A percentile compares a stretch with the other conserved stretches of the same genome.
Conservation (phyloP, 768 basidiomycete species). For the Collybiopsis confluens region DNA sequence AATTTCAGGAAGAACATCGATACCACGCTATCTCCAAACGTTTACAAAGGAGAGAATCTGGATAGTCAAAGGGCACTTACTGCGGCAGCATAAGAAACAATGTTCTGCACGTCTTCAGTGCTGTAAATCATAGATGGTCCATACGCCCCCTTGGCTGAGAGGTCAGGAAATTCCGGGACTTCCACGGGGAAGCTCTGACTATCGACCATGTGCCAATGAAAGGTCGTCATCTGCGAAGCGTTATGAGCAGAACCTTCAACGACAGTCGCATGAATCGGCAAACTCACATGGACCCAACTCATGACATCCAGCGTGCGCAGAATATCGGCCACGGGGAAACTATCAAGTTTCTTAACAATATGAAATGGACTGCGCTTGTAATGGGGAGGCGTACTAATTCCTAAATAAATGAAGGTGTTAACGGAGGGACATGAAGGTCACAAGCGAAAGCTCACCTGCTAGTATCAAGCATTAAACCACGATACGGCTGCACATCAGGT, state of each 20-base stretch:
- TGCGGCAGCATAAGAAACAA: conserved; percentile 65
- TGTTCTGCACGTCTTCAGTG: conserved; percentile 47
- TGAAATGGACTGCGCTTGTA: no score
- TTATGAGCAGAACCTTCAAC: no score
- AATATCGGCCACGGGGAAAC: conserved; percentile 62
- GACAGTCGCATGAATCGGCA: no score
- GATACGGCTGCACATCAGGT: conserved; percentile 73
- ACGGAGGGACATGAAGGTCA: no score
- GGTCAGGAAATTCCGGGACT: conserved; percentile 54
- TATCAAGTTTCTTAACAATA: conserved; percentile 19
- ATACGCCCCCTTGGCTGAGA: conserved; percentile 68
- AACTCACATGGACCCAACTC: conserved; percentile 64
- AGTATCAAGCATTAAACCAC: conserved; percentile 81
- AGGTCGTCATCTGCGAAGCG: conserved; percentile 52
- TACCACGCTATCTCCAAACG: conserved; percentile 45
- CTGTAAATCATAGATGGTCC: conserved; percentile 50
- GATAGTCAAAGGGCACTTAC: conserved; percentile 37
- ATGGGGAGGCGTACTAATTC: conserved; percentile 53
- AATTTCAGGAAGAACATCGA: conserved; percentile 56
- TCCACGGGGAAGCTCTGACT: conserved; percentile 77
- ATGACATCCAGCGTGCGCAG: conserved; percentile 70
- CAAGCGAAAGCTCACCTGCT: no score
- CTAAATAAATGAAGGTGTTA: conserved; percentile 28
- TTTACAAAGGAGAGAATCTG: neutral
- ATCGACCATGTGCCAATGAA: conserved; percentile 87